Base-by-base conservation (phyloP, 2,329 filamentous ascomycete species). In the Sclerotinia trifoliorum region DNA sequence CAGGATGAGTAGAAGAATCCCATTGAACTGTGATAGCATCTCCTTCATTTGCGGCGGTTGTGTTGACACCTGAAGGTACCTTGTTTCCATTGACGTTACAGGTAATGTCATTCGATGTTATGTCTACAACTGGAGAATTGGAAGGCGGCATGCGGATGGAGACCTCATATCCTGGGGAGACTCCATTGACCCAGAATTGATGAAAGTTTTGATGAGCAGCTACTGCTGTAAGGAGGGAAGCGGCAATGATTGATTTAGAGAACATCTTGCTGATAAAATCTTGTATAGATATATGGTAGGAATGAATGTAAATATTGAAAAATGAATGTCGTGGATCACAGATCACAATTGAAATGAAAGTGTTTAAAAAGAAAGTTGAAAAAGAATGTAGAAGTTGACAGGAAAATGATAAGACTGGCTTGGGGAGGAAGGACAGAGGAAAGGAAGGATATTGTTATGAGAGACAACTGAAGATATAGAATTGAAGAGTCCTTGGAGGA, bases 81-180 rank as follows among this genome's bases (percentile, higher is more conserved):
- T 69, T 76, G 62, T 72, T 71, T 39, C 80, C 76, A 39, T 79
- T 79, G 21, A 78, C 77, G 69, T 84, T 84, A 76, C 84, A 86
- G 70, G 81, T 79, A 70, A 86, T 81, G 72, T 82, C 80, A 67
- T 80, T 75, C 61, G 81, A 82, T 60, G 72, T 80, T 51, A 85
- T 81, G 68, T 82, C 79, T 63, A 65, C 58, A 15, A 86, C 79
- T 8, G 84, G 84, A 21, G 77, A 82, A 79, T 87, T 88, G 73
- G 79, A 82, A 1, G 75, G 64, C 1, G 84, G 83, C 10, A 83
- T 72, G 64, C 85, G 81, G 56, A 81, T 76, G 21, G 74, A 78
- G 49, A 75, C 74, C 65, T 79, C 68, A 58, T 77, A 77, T 19
- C 78, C 78, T 7, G 78, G 78, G 52, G 75, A 73, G 42, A 76